Percentiles rank a stretch among this genome's conserved stretches.
phyloP scores from a whole-genome alignment of 2,329 filamentous ascomycete genomes.

The Gremmenia infestans region DNA sequence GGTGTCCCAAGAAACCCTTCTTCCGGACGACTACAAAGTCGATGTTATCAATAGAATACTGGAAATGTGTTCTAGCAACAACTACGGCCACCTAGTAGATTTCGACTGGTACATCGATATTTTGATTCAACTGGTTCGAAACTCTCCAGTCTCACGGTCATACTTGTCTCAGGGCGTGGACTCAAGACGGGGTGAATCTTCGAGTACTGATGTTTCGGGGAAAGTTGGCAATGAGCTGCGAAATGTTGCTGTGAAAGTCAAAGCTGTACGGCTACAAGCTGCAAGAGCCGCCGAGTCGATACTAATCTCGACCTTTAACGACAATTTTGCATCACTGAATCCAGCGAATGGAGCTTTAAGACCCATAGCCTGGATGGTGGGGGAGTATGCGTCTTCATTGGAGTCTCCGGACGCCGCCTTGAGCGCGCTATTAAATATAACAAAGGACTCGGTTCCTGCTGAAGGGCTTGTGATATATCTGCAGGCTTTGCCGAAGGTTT shows the following conservation, averaged over 20 bases:
- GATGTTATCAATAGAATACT: slow-evolving; percentile 80
- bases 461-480: slow-evolving; percentile 73
- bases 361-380: slow-evolving; percentile 77
- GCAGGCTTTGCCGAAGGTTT: slow-evolving; percentile 82
- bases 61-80: slow-evolving; percentile 84
- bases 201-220: slow-evolving; percentile 48
- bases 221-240: slow-evolving; percentile 80
- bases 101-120: slow-evolving; percentile 98
- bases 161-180: slow-evolving; percentile 17
- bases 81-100: slow-evolving; percentile 78
- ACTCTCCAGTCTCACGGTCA: slow-evolving; percentile 50
- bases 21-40: slow-evolving; percentile 81
- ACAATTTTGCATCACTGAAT: slow-evolving; percentile 50
- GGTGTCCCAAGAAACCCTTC: slow-evolving; percentile 49
- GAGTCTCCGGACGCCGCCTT: slow-evolving; percentile 66
- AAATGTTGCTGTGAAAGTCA: slow-evolving; percentile 88
- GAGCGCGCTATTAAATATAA: slow-evolving; percentile 64
- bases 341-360: slow-evolving; percentile 62
- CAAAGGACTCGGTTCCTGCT: slow-evolving; percentile 48
- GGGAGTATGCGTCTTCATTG: slow-evolving; percentile 78
- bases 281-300: slow-evolving; percentile 75
- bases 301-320: slow-evolving; percentile 56
- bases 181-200: slow-evolving; percentile 6
- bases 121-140: slow-evolving; percentile 75
- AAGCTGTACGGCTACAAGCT: slow-evolving; percentile 73